phyloP scores from a whole-genome alignment of 371 early-diverging fungal species.

The Apophysomyces sp. region DNA sequence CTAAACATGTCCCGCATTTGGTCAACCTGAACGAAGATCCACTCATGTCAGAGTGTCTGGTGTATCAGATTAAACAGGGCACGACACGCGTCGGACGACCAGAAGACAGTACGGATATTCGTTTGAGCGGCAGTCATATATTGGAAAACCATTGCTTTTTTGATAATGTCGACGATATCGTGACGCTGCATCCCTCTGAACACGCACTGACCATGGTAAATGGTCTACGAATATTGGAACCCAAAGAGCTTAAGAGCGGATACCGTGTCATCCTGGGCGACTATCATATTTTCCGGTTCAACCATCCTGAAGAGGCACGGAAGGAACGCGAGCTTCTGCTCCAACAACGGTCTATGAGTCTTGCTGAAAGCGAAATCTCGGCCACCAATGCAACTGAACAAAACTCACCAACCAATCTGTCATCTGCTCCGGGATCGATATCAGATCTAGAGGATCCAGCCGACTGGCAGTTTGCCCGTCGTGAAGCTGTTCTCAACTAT shows the following conservation, averaged over 20 bases:
- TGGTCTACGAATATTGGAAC: constrained; percentile 62
- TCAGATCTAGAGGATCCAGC: constrained; percentile 13
- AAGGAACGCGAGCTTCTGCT: constrained; percentile 53
- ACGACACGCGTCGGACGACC: constrained; percentile 67
- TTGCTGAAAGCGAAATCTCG: not conserved
- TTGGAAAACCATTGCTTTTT: constrained; percentile 76
- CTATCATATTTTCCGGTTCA: constrained; percentile 82
- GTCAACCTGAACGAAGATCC: constrained; percentile 92
- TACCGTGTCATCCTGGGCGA: constrained; percentile 85
- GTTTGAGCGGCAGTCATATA: constrained; percentile 71
- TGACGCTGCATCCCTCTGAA: constrained; percentile 63
- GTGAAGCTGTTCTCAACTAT: constrained; percentile 55
- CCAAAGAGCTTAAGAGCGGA: constrained; percentile 68
- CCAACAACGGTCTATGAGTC: not conserved
- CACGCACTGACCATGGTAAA: constrained; percentile 77
- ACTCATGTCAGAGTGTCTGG: constrained; percentile 86
- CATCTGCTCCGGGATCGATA: not conserved
- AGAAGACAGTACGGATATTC: constrained; percentile 68
- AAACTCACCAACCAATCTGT: not conserved
- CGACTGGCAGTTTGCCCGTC: constrained; percentile 72
- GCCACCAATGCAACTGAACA: not conserved
- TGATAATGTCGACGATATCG: constrained; percentile 62
- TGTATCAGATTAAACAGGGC: constrained; percentile 85
- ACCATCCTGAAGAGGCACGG: constrained; percentile 84
- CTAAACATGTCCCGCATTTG: constrained; percentile 83